A percentile compares a stretch with the other conserved stretches of the same genome.
Conservation (phyloP, 140 eudicot genomes). For the Ambrosia hybrid region DNA sequence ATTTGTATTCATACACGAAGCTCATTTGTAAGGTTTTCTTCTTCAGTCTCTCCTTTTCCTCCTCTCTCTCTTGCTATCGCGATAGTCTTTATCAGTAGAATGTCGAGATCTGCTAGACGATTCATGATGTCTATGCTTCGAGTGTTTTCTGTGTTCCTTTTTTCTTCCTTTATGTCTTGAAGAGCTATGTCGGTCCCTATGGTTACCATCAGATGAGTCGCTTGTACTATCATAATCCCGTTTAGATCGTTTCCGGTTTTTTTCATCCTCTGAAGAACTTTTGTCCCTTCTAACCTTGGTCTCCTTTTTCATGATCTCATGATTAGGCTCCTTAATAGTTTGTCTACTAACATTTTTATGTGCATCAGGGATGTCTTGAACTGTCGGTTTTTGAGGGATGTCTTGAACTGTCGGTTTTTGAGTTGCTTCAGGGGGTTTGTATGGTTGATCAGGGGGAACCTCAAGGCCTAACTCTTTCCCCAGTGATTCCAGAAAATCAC, state of each 20-base stretch:
- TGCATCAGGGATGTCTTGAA: background rate
- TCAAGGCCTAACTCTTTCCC: slow-evolving; percentile 93
- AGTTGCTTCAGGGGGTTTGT: slow-evolving; percentile 28
- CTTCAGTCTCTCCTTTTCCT: slow-evolving; percentile 43
- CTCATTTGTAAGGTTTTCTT: background rate
- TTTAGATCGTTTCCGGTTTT: slow-evolving; percentile 50
- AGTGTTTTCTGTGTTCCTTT: slow-evolving; percentile 58
- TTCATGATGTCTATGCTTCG: slow-evolving; percentile 52
- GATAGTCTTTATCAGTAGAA: slow-evolving; percentile 44
- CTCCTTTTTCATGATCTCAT: slow-evolving; percentile 16
- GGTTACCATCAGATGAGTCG: slow-evolving; percentile 43
- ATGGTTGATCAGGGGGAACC: slow-evolving; percentile 82
- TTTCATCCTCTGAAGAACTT: slow-evolving; percentile 61
- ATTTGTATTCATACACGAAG: background rate
- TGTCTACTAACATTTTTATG: slow-evolving; percentile 1
- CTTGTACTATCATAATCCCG: slow-evolving; percentile 41
- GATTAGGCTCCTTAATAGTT: slow-evolving; percentile 12
- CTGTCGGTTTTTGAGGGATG: slow-evolving; percentile 14
- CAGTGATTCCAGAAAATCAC: slow-evolving; percentile 89
- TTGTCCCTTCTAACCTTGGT: slow-evolving; percentile 37
- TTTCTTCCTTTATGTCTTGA: slow-evolving; percentile 67
- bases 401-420: slow-evolving; percentile 36
- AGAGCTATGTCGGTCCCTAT: slow-evolving; percentile 51
- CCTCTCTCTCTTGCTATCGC: slow-evolving; percentile 54
- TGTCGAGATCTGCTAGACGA: slow-evolving; percentile 58